Evolutionary conservation across 352 stramenopile species (phyloP).

Genomic region (Phytophthora macrochlamydospora): DNA sequence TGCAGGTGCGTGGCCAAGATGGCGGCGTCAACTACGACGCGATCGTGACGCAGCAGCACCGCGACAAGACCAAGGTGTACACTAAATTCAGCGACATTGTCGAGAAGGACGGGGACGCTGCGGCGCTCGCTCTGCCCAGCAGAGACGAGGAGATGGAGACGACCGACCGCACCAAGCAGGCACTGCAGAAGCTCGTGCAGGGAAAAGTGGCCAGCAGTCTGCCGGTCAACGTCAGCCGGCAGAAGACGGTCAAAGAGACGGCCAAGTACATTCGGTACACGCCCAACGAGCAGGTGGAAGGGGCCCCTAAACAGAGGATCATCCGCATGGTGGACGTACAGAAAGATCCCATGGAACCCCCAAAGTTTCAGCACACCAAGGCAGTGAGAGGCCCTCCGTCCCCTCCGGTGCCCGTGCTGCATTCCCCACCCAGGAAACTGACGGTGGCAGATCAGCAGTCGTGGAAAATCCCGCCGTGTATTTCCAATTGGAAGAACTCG

Average conservation of each 20-base stretch:
- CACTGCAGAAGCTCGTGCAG: constrained; percentile 90
- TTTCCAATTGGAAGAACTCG: constrained; percentile 99
- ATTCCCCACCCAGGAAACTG: constrained; percentile 93
- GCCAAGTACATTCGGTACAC: constrained; percentile 88
- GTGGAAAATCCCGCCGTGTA: constrained; percentile 99
- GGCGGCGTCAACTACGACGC: constrained; percentile 94
- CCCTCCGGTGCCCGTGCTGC: constrained; percentile 91
- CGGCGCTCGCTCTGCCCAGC: constrained; percentile 42
- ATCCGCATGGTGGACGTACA: constrained; percentile 99
- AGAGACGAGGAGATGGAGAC: constrained; percentile 78
- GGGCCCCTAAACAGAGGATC: constrained; percentile 91
- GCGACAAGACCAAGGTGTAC: constrained; percentile 95
- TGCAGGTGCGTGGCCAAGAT: constrained; percentile 93
- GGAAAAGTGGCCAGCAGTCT: constrained; percentile 91
- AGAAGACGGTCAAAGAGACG: constrained; percentile 91
- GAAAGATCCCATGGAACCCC: constrained; percentile 98
- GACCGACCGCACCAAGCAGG: constrained; percentile 73
- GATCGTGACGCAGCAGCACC: constrained; percentile 97
- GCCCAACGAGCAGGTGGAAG: constrained; percentile 76
- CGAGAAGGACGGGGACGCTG: constrained; percentile 87
- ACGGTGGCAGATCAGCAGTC: constrained; percentile 94
- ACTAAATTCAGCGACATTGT: constrained; percentile 93
- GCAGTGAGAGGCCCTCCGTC: constrained; percentile 90
- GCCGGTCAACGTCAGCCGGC: constrained; percentile 73
- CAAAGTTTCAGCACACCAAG: constrained; percentile 99